Evolutionary conservation across 176 grass and related monocot genomes (phyloP).

Genomic region (Pontederia paniculata): DNA sequence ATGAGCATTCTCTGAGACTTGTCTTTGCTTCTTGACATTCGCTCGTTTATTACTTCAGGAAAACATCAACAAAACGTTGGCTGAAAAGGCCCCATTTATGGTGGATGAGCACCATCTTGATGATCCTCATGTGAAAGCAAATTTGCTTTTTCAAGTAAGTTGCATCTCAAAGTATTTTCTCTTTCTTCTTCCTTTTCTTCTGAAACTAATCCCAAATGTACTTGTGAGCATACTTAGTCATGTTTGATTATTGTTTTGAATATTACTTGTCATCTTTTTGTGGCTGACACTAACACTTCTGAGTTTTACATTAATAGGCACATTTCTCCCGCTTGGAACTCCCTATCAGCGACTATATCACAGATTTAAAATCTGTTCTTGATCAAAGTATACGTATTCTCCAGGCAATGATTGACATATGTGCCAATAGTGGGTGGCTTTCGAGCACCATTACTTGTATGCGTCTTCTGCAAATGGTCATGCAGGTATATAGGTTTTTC

Average conservation of each 20-base stretch:
- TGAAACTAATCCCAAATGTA: neutral
- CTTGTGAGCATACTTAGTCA: neutral
- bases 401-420: slow-evolving; percentile 97
- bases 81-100: slow-evolving; percentile 50
- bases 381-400: slow-evolving; percentile 98
- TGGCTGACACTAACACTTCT: neutral
- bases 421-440: slow-evolving; percentile 96
- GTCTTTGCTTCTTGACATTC: slow-evolving; percentile 10
- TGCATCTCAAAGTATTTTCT: neutral
- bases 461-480: slow-evolving; percentile 96
- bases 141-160: slow-evolving; percentile 91
- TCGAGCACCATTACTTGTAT: slow-evolving; percentile 84
- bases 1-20: slow-evolving; percentile 1
- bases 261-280: neutral
- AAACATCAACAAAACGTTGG: slow-evolving; percentile 72
- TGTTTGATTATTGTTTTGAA: neutral
- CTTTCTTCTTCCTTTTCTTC: neutral
- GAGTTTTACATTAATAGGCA: slow-evolving; percentile 48
- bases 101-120: slow-evolving; percentile 86
- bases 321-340: slow-evolving; percentile 88
- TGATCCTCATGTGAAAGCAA: slow-evolving; percentile 97
- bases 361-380: slow-evolving; percentile 96
- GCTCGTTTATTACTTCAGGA: slow-evolving; percentile 46
- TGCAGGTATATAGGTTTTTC: slow-evolving; percentile 46
- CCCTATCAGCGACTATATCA: slow-evolving; percentile 76